Evolutionary conservation across 2,329 filamentous ascomycete genomes (phyloP), one percentile per base, ranked within the genome.

Genomic region (Alternaria rosae): DNA sequence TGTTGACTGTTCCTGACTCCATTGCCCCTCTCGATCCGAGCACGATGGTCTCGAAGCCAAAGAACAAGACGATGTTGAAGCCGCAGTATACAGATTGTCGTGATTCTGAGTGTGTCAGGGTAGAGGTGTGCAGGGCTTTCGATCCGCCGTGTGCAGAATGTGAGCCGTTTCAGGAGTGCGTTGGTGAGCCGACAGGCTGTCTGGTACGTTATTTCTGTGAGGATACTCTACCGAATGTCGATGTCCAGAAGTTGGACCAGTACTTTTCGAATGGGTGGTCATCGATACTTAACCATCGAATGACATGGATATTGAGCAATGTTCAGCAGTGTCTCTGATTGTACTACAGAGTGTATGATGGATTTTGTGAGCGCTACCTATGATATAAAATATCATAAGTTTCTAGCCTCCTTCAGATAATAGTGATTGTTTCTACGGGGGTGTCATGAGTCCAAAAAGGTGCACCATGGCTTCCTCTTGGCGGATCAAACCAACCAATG

Each of bases 91-190:
- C 32, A 38, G 32, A 38, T n/a, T 38, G 32, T 38, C 32, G 32
- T 15, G 32, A 15, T 15, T 0, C 10, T 38, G 1, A 0, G 0
- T 38, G 32, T 38, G 10, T 8, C 32, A 1, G 10, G 15, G 7
- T 15, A 38, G 32, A 38, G 32, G 9, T n/a, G 9, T 38, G 32
- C n/a, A 38, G 32, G 32, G 1, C 32, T 38, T 38, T 38, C 32
- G 32, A 38, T 5, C 43, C 23, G 23, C 44, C 23, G 23, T 47
- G 44, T 23, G 13, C 13, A 10, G 11, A 45, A 26, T 26, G 21
- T 45, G 23, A 28, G 23, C 44, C 44, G 8, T 47, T 4, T 28
- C 15, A 47, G 23, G 44, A 47, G 23, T 28, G 44, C 9, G 44
- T 47, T 6, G 44, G 15, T 11, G 15, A 15, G 26, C 23, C 44